A percentile compares a stretch with the other conserved stretches of the same genome.
phyloP scores from a whole-genome alignment of 805 yeast species.

The Schwanniomyces yamadae region DNA sequence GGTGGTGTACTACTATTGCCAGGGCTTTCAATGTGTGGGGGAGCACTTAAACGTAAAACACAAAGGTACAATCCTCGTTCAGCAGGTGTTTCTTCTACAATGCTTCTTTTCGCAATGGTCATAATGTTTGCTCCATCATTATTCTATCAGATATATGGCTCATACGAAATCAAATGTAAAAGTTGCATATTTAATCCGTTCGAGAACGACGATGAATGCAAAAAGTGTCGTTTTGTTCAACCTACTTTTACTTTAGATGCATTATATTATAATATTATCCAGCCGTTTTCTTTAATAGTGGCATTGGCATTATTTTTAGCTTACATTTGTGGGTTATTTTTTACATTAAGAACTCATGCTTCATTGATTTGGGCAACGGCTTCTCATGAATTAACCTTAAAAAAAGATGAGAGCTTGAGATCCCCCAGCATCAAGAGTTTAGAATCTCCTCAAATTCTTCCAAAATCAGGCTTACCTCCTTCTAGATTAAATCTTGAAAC shows the following conservation, averaged over 20 bases:
- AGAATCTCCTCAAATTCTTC: slow-evolving; percentile 15
- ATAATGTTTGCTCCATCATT: slow-evolving; percentile 92
- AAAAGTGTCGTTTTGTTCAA: slow-evolving; percentile 72
- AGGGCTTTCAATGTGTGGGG: slow-evolving; percentile 96
- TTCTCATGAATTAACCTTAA: slow-evolving; percentile 32
- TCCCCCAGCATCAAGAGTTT: slow-evolving; percentile 41
- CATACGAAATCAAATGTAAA: slow-evolving; percentile 72
- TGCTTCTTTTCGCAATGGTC: slow-evolving; percentile 86
- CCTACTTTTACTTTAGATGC: slow-evolving; percentile 70
- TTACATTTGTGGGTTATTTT: slow-evolving; percentile 84
- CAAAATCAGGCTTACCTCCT: slow-evolving; percentile 13
- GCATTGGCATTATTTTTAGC: slow-evolving; percentile 79
- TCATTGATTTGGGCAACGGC: slow-evolving; percentile 86
- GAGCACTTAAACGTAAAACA: slow-evolving; percentile 88
- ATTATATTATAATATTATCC: slow-evolving; percentile 64
- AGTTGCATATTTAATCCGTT: slow-evolving; percentile 38
- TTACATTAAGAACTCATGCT: slow-evolving; percentile 94
- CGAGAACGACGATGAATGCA: slow-evolving; percentile 46
- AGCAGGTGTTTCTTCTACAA: slow-evolving; percentile 96
- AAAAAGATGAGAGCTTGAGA: slow-evolving; percentile 25
- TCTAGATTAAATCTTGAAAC: slow-evolving; percentile 6
- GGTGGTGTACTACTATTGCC: slow-evolving; percentile 92
- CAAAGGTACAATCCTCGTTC: slow-evolving; percentile 94
- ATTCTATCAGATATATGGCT: slow-evolving; percentile 85
- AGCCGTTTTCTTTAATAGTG: slow-evolving; percentile 80